A percentile compares a stretch with the other conserved stretches of the same genome.
phyloP scores from a whole-genome alignment of 805 yeast species.

The Scheffersomyces stipitis region DNA sequence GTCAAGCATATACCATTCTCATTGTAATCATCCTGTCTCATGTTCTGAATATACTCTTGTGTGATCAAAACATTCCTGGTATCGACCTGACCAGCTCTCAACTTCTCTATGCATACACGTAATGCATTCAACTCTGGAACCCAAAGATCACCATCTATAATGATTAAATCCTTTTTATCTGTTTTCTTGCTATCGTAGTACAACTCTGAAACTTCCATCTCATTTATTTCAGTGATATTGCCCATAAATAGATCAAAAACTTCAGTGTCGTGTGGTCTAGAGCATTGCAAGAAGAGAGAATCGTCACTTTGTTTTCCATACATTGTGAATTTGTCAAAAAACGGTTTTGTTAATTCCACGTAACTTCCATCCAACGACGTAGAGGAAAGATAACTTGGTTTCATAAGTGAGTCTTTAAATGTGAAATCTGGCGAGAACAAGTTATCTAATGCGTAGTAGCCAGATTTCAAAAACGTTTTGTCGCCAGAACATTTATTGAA shows the following conservation, averaged over 20 bases:
- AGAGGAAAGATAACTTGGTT: slow-evolving; percentile 36
- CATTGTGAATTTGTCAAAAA: slow-evolving; percentile 28
- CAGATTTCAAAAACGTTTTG: slow-evolving; percentile 30
- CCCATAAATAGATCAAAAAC: slow-evolving; percentile 31
- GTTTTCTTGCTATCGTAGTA: slow-evolving; percentile 4
- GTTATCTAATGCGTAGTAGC: slow-evolving; percentile 34
- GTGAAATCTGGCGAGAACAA: slow-evolving; percentile 47
- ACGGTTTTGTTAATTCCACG: slow-evolving; percentile 29
- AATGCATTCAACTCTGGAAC: slow-evolving; percentile 42
- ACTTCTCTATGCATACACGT: slow-evolving; percentile 47
- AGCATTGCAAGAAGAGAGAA: slow-evolving; percentile 35
- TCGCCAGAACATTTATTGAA: slow-evolving; percentile 4
- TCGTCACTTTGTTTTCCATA: slow-evolving; percentile 16
- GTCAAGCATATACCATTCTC: background rate
- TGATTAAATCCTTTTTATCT: slow-evolving; percentile 7
- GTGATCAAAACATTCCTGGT: slow-evolving; percentile 32
- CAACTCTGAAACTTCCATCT: slow-evolving; percentile 22
- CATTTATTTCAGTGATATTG: slow-evolving; percentile 20
- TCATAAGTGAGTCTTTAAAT: slow-evolving; percentile 38
- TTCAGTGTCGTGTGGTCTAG: slow-evolving; percentile 23
- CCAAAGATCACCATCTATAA: slow-evolving; percentile 32
- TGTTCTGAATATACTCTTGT: slow-evolving; percentile 17
- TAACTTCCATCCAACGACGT: slow-evolving; percentile 21
- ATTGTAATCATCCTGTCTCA: slow-evolving; percentile 9
- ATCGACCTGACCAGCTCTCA: slow-evolving; percentile 43